Evolutionary conservation across 2,329 filamentous ascomycete genomes (phyloP).

Genomic region (Xylaria hypoxylon): DNA sequence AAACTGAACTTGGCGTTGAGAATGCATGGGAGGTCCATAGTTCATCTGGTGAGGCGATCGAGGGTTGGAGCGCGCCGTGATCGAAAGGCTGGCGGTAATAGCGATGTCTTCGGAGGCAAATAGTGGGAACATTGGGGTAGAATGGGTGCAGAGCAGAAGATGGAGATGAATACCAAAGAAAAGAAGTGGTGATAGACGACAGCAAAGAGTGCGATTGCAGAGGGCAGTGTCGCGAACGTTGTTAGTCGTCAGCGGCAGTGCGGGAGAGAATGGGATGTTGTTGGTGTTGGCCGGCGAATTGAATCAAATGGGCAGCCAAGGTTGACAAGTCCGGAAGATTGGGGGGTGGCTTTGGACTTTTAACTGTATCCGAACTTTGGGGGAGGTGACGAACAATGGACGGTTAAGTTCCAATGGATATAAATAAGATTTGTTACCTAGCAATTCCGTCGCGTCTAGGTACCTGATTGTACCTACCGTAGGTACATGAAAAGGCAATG

Average conservation of each 20-base stretch:
- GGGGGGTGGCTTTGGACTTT: conserved; percentile 1
- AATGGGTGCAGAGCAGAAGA: conserved; percentile 21
- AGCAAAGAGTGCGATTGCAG: conserved; percentile 33
- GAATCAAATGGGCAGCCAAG: conserved; percentile 20
- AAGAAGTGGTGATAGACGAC: conserved; percentile 15
- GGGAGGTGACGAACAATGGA: conserved; percentile 1
- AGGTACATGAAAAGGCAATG: too few relatives aligned
- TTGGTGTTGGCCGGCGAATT: conserved; percentile 10
- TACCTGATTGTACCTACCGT: too few relatives aligned
- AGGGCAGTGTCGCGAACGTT: conserved; percentile 37
- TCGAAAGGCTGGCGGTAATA: conserved; percentile 42
- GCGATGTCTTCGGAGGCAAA: conserved; percentile 43
- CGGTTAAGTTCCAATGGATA: neutral
- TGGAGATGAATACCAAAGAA: conserved; percentile 30
- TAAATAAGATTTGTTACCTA: neutral
- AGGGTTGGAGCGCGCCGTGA: conserved; percentile 41
- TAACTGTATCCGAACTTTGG: conserved; percentile 3
- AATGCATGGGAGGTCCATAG: conserved; percentile 51
- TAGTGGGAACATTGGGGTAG: conserved; percentile 50
- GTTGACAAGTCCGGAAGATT: conserved; percentile 16
- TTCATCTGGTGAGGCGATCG: conserved; percentile 43
- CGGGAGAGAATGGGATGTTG: conserved; percentile 27
- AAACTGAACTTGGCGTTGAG: conserved; percentile 45
- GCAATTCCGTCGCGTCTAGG: too few relatives aligned
- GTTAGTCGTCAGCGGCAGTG: conserved; percentile 35